Evolutionary conservation across 2,329 filamentous ascomycete genomes (phyloP).

Genomic region (Ophiostoma montium): DNA sequence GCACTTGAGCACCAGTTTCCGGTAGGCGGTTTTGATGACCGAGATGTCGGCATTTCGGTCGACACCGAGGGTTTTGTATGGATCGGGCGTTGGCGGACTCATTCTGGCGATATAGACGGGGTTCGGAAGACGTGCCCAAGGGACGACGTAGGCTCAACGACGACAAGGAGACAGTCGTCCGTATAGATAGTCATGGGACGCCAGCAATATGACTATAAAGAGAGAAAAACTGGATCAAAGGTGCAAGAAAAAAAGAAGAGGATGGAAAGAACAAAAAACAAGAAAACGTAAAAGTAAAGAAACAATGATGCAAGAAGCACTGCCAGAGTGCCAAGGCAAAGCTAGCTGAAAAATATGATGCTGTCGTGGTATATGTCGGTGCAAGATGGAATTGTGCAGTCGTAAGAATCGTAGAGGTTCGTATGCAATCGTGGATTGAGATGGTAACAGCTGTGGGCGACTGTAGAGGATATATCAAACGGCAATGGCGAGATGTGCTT

Average conservation of each 20-base stretch:
- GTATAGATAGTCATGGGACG: background rate
- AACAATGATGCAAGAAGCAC: background rate
- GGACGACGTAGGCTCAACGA: background rate
- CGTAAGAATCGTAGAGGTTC: too few species aligned
- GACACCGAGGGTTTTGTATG: conserved; percentile 65
- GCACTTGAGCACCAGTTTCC: conserved; percentile 75
- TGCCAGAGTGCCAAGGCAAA: too few species aligned
- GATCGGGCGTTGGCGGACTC: conserved; percentile 42
- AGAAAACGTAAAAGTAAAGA: background rate
- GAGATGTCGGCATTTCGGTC: conserved; percentile 53
- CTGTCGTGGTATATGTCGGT: too few species aligned
- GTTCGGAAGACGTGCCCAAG: background rate
- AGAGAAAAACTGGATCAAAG: background rate
- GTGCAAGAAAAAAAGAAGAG: background rate
- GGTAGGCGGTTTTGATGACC: conserved; percentile 66
- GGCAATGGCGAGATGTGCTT: too few species aligned
- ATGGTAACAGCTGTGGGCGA: too few species aligned
- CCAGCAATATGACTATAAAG: background rate
- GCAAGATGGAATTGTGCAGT: too few species aligned
- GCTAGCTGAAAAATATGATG: too few species aligned
- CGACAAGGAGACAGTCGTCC: background rate
- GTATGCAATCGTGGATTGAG: too few species aligned
- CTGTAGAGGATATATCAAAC: too few species aligned
- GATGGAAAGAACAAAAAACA: background rate
- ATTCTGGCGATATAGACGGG: background rate